Evolutionary conservation across 441 rosid species (phyloP), one percentile per base, ranked within the genome.

Genomic region (Gossypium armourianum): DNA sequence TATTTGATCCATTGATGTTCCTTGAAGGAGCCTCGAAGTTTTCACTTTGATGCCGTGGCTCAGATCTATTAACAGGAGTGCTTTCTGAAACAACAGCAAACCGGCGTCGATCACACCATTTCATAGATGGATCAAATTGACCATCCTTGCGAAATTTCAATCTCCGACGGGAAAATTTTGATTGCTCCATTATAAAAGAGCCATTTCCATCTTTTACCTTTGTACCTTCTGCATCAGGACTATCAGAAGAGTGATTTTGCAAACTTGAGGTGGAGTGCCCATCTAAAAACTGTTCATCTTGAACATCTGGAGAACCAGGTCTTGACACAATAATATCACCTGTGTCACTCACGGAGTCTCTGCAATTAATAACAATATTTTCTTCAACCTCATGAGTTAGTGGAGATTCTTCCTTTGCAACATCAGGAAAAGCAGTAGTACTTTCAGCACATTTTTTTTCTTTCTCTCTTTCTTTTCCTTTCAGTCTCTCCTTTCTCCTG

Each of bases 401-500:
- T 19, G 81, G 77, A 24, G 72, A 74, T 82, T 86, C 88, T 73
- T 86, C 86, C 77, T 86, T 82, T 49, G 81, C 58, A 62, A 58
- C 70, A 77, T 75, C 84, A 54, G 76, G 73, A 65, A 70, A 74
- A 73, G 63, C 60, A n/a, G 68, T 77, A 66, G 76, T 79, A 32
- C 72, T 81, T 72, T 73, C 82, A 15, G 81, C 73, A 72, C 62
- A 58, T 62, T 75, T 78, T 67, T 74, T 83, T 61, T 87, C 90
- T 78, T 82, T 89, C 62, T 86, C 91, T 74, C 78, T 86, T 78
- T 88, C 96, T 78, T 88, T 91, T 62, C 80, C 96, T 78, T 87
- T 91, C 74, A 88, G 74, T 68, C 96, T 91, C 84, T 91, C 93
- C 82, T 87, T 90, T 77, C 93, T 90, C 36, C 97, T 81, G 57